These are phyloP conservation scores for Coffea humblotiana DNA, from an alignment of 305 asterid genomes.

Conservation along the genomic window DNA sequence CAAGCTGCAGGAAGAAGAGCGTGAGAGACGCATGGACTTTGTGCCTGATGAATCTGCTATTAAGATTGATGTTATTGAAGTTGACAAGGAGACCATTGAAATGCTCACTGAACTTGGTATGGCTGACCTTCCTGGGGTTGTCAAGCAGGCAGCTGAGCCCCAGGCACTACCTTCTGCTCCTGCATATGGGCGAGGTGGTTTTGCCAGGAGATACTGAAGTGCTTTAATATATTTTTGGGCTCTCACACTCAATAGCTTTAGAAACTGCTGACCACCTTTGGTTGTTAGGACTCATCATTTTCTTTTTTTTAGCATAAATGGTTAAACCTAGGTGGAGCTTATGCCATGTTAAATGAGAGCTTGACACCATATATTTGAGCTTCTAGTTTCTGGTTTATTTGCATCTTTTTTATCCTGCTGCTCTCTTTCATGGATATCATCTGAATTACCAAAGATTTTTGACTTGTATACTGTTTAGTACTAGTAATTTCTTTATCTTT, in stretches of 20 bases:
- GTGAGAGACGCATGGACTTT: constrained; percentile 88
- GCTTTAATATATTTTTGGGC: background rate
- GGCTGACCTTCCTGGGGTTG: constrained; percentile 28
- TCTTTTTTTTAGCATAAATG: background rate
- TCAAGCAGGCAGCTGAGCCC: constrained; percentile 1
- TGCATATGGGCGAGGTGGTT: background rate
- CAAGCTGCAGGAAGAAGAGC: constrained; percentile 82
- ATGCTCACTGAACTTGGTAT: constrained; percentile 27
- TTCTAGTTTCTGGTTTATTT: background rate
- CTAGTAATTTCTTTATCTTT: background rate
- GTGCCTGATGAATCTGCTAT: constrained; percentile 82
- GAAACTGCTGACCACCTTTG: background rate
- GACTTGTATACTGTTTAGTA: background rate
- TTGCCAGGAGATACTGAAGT: background rate
- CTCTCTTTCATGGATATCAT: background rate
- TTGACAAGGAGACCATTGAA: constrained; percentile 40
- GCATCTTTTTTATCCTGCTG: background rate
- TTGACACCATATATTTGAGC: background rate
- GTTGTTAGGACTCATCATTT: background rate
- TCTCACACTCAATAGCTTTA: background rate
- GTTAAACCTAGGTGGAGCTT: background rate
- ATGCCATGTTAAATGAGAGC: background rate
- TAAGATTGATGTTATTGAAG: constrained; percentile 40
- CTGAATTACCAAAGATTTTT: background rate
- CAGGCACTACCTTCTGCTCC: background rate